phyloP scores from a whole-genome alignment of 345 rosid species.

The Adansonia digitata region DNA sequence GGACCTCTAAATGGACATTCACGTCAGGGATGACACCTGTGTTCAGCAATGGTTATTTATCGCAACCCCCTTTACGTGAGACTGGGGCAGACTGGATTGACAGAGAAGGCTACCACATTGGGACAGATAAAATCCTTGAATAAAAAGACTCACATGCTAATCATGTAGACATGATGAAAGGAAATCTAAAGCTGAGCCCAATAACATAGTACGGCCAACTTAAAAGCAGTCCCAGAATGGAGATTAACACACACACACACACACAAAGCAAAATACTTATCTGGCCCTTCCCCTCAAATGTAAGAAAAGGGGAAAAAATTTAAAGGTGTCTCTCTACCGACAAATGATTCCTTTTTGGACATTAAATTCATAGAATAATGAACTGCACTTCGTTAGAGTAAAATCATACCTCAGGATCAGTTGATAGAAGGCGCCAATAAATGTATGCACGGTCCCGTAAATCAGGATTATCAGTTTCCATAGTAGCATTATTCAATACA shows the following conservation, averaged over 20 bases:
- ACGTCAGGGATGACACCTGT: background rate
- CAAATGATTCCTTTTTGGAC: background rate
- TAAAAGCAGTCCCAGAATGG: background rate
- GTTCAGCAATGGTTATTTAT: background rate
- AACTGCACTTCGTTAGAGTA: background rate
- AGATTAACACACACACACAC: background rate
- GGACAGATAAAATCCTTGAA: background rate
- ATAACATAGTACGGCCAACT: background rate
- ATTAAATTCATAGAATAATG: background rate
- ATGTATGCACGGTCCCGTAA: conserved; percentile 96
- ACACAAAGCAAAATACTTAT: background rate
- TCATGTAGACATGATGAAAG: background rate
- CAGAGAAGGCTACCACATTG: background rate
- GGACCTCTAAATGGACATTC: background rate
- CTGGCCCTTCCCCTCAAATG: background rate
- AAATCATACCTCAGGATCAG: conserved; percentile 87
- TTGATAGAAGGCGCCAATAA: conserved; percentile 96
- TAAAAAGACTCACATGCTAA: background rate
- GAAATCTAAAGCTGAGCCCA: background rate
- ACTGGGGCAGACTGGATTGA: background rate
- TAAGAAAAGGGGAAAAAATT: background rate
- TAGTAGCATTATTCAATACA: conserved; percentile 95
- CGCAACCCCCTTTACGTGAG: background rate
- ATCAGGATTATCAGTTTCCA: conserved; percentile 99
- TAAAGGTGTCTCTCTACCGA: background rate